Conservation (phyloP, 192 early-diverging fungal genomes). For the Entophlyctis luteolus region DNA sequence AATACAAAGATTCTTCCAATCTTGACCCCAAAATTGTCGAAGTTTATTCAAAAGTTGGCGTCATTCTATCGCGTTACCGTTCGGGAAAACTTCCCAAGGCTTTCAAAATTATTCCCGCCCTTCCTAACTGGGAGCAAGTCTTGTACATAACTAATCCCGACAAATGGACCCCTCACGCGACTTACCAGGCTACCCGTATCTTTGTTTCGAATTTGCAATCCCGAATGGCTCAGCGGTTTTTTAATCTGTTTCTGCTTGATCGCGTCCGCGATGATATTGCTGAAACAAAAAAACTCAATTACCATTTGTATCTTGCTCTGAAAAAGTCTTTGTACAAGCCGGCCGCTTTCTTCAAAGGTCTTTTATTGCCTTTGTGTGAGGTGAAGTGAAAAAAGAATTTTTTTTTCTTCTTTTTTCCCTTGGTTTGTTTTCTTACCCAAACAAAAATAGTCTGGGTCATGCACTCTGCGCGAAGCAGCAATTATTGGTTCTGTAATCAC, state of each 20-base stretch:
- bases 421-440: background rate
- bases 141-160: constrained; percentile 86
- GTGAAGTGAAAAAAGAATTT: too few relatives aligned
- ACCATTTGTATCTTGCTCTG: constrained; percentile 92
- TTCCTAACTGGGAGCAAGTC: constrained; percentile 96
- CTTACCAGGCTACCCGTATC: constrained; percentile 91
- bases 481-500: constrained; percentile 88
- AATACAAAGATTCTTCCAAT: constrained; percentile 29
- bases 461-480: constrained; percentile 93
- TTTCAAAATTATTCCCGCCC: constrained; percentile 96
- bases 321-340: constrained; percentile 97
- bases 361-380: constrained; percentile 93
- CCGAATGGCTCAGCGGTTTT: constrained; percentile 88
- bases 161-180: constrained; percentile 94
- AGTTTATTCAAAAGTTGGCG: constrained; percentile 91
- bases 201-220: constrained; percentile 97
- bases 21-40: constrained; percentile 88
- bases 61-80: constrained; percentile 84
- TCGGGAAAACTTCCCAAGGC: constrained; percentile 94
- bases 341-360: constrained; percentile 95
- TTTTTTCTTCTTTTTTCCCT: background rate
- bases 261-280: constrained; percentile 90
- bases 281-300: constrained; percentile 97
- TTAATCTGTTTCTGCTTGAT: constrained; percentile 82
- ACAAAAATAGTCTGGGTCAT: constrained; percentile 49